Base-by-base conservation (phyloP, 495 filamentous ascomycete genomes). In the Evernia prunastri region DNA sequence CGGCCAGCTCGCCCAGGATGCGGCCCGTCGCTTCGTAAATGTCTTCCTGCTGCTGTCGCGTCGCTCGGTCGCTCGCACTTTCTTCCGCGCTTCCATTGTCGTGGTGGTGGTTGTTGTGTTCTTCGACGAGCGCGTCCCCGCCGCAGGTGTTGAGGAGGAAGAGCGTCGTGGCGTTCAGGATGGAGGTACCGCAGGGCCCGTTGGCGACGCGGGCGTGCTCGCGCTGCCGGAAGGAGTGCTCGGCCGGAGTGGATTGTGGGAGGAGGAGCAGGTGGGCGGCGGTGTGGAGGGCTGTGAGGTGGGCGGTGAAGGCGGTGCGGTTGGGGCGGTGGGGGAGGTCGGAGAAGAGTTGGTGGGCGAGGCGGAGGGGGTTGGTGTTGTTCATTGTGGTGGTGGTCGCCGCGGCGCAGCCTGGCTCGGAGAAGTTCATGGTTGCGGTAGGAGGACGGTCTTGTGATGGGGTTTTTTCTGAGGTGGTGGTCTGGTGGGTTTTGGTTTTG, bases 401-500 rank as follows among this genome's bases (percentile, higher is more conserved):
- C 15, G 13, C 6, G 51, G 51, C 57, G 27, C 37, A 43, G n/a
- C 39, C 37, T 42, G 58, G 58, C 36, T 25, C n/a, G 20, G 58
- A 59, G 39, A 33, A 45, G 39, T 59, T 33, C 39, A 59, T 59
- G 25, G 18, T 45, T 18, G 58, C 25, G 58, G 39, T 45, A 12
- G 17, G 57, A 59, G 25, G 10, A 25, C 40, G 57, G 57, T 27
- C 7, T 57, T 23, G 13, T 40, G 56, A 2, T 36, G 20, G n/a
- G n/a, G n/a, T n/a, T 42, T 12, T 13, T 39, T 23, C 17, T 40
- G 33, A 3, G 6, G 11, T 12, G 1, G 56, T 5, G 15, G 35
- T 27, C 33, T 15, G 12, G n/a, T 18, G 5, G 12, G 3, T 35
- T 31, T 20, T 29, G 35, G 56, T 40, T 10, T 6, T 42, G 36